Base-by-base conservation (phyloP, 345 rosid species). In the Combretum micranthum region DNA sequence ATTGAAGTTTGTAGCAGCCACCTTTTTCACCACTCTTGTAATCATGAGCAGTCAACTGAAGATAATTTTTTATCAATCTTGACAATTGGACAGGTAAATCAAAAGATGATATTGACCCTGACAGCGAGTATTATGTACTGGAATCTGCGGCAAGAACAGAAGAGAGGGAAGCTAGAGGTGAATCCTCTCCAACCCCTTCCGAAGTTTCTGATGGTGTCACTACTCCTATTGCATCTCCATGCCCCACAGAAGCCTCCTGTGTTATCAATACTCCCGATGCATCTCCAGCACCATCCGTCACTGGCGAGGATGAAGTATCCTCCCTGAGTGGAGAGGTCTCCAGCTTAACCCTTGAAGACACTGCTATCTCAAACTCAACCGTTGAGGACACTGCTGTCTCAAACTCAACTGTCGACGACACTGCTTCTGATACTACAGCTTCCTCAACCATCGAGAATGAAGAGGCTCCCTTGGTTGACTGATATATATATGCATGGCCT, bases 71-170 rank as follows among this genome's bases (percentile, higher is more conserved):
- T 13, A 56, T 2, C 13, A 21, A 46, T 47, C 15, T 13, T 57
- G 52, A 15, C 55, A 8, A 53, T 23, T 22, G 51, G 75, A 53
- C 87, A 90, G 96, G 98, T 91, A 50, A 85, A 91, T 75, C 95
- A 77, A 80, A 91, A 91, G 84, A 91, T 88, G 98, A 84, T 88
- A 53, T 76, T 87, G 1, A 83, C 89, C 8, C 67, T 91, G 47
- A 85, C 91, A 6, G 95, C 98, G 20, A 88, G 96, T 74, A 76
- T 91, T 52, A 91, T 88, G 96, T 85, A 80, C 81, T 91, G 95
- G 96, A 85, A 86, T 68, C 74, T 86, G 64, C 89, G 77, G 65
- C 77, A 75, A 21, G 72, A 76, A 5, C 49, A 1, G 91, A 80
- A 42, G 83, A 77, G n/a, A 62, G 13, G 48, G 52, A 64, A 44